Evolutionary conservation across 176 grass and related monocot genomes (phyloP), one percentile per base, ranked within the genome.

Genomic region (Carex pumila): DNA sequence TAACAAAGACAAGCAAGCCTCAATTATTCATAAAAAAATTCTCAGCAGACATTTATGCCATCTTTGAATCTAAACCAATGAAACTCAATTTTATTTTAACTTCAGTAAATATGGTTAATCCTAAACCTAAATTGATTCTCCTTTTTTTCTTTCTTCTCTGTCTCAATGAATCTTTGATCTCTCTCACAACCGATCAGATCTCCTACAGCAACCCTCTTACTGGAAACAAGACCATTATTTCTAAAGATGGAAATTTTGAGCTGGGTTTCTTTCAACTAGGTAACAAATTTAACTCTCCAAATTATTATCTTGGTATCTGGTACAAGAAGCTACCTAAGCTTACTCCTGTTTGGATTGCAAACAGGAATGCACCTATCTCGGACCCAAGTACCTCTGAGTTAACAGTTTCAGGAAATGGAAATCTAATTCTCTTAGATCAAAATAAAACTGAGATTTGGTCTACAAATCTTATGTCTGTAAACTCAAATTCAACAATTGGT

Each of bases 221-320:
- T n/a, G 89, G 87, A 17, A 15, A 68, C 69, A 57, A 47, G 22
- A 94, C 82, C 49, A 15, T 94, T 10, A 84, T 85, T 39, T 94
- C 92, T 3, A 39, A 60, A 71, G 81, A 71, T 41, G 87, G 85
- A 63, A 73, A 36, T 32, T 94, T 91, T 5, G 83, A 82, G 74
- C 65, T 94, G 5, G 92, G 92, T 39, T 91, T 91, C 87, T 94
- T 94, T 89, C 12, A 8, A 0, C 67, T 66, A 6, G 31, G 79
- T 9, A 74, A 78, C 21, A 49, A 25, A 32, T 84, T 72, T 13
- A 18, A 17, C 12, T 0, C 15, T 65, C 45, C 71, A 4, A 81
- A 43, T 65, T 83, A 86, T 73, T 92, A 90, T 37, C 61, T 92
- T 49, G 87, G 81, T 10, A 83, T 92, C 17, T 92, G 90, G 90